Conservation (phyloP, 805 yeast species). For the Candida sanyiensis region DNA sequence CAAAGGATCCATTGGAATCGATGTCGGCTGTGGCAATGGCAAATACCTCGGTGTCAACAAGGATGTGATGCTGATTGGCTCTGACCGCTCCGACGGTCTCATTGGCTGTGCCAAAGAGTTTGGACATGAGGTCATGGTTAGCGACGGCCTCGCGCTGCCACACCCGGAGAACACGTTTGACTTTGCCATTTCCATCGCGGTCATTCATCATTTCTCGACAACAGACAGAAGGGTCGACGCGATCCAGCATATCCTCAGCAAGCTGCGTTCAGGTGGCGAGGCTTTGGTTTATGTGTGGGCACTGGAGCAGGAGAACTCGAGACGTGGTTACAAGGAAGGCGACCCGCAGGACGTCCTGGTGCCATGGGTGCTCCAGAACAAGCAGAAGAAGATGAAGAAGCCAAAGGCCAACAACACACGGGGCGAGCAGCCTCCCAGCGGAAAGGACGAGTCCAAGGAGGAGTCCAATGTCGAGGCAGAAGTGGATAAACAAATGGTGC, state of each 20-base stretch:
- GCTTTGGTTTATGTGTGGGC: constrained; percentile 96
- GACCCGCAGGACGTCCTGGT: constrained; percentile 91
- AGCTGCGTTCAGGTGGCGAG: constrained; percentile 53
- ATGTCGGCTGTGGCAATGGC: constrained; percentile 97
- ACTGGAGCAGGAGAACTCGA: constrained; percentile 77
- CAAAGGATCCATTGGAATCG: constrained; percentile 69
- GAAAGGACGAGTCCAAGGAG: constrained; percentile 11
- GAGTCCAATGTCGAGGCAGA: background rate
- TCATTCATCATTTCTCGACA: constrained; percentile 92
- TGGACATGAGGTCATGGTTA: constrained; percentile 54
- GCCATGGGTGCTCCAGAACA: constrained; percentile 82
- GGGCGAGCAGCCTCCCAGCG: background rate
- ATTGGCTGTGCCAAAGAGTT: constrained; percentile 53
- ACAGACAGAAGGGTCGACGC: constrained; percentile 74
- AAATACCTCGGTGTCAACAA: constrained; percentile 75
- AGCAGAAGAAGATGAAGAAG: constrained; percentile 29
- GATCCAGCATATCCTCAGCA: constrained; percentile 57
- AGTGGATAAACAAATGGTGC: constrained; percentile 12
- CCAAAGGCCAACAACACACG: constrained; percentile 14
- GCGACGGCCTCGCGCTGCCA: constrained; percentile 74
- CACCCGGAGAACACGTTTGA: constrained; percentile 45
- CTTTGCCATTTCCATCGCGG: constrained; percentile 93
- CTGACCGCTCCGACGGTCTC: constrained; percentile 66
- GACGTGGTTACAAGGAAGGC: constrained; percentile 88
- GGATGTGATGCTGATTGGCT: constrained; percentile 64